A percentile compares a stretch with the other conserved stretches of the same genome.
Evolutionary conservation across 2,329 filamentous ascomycete species (phyloP).

Genomic region (Pseudogymnoascus verrucosus): DNA sequence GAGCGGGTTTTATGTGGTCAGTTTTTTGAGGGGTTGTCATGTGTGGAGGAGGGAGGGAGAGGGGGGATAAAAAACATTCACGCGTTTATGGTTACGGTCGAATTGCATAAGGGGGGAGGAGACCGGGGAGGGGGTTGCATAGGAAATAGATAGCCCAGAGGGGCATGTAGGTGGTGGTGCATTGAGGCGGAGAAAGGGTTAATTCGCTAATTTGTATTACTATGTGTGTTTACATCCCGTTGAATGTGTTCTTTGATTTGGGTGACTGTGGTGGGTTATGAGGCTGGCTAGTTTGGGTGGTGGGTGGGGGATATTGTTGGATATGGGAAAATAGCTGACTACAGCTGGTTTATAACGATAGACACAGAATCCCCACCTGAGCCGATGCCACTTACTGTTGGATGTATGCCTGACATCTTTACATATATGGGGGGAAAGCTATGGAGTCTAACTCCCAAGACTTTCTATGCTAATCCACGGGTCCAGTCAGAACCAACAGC

Average conservation of each 20-base stretch:
- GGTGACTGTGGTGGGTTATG: neutral
- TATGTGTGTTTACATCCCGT: neutral
- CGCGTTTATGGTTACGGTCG: neutral
- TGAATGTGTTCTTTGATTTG: neutral
- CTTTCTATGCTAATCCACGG: neutral
- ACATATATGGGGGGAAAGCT: neutral
- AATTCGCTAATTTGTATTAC: slow-evolving; percentile 8
- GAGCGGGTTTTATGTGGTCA: neutral
- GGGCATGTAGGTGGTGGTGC: neutral
- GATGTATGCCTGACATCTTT: slow-evolving; percentile 16
- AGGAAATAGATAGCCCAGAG: neutral
- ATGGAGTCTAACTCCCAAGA: neutral
- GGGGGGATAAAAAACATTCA: neutral
- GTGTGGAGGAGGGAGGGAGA: neutral
- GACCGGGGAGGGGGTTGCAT: neutral
- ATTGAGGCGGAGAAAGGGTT: neutral
- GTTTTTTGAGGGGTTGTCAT: neutral
- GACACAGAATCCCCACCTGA: slow-evolving; percentile 14
- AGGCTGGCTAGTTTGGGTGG: neutral
- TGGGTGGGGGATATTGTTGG: too few relatives aligned
- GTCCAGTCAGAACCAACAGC: neutral
- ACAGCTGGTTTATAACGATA: too few relatives aligned
- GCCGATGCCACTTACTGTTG: slow-evolving; percentile 16
- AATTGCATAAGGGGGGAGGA: neutral
- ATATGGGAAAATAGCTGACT: too few relatives aligned